Percentiles rank a stretch among this genome's conserved stretches.
phyloP scores from a whole-genome alignment of 106 monocot genomes.

The Narthecium ossifragum region DNA sequence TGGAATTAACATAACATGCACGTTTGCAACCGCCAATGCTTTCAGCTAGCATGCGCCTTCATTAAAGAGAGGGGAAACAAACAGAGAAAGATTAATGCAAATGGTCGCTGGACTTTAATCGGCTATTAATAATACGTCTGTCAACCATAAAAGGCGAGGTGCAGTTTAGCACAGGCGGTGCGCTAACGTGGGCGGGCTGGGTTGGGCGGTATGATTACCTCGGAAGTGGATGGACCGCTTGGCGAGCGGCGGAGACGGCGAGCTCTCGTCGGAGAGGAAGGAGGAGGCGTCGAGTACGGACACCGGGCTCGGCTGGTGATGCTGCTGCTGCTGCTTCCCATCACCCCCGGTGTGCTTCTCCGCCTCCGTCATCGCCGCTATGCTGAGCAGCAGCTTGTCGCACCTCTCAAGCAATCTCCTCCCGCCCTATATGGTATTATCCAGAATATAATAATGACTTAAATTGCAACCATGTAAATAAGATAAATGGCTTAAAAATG shows the following conservation, averaged over 20 bases:
- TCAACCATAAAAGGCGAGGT: not conserved
- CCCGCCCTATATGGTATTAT: conserved; percentile 15
- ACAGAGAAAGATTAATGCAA: too few relatives aligned
- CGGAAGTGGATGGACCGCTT: conserved; percentile 49
- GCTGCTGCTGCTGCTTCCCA: too few relatives aligned
- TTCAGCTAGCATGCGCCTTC: too few relatives aligned
- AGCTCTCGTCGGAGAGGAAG: conserved; percentile 39
- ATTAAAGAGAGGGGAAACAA: too few relatives aligned
- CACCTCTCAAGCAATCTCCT: conserved; percentile 67
- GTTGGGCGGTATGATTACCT: conserved; percentile 14
- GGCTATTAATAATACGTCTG: too few relatives aligned
- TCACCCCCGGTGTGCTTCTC: conserved; percentile 26
- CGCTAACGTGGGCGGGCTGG: not conserved
- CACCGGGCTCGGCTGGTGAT: conserved; percentile 93
- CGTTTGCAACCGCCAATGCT: too few relatives aligned
- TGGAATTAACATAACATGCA: too few relatives aligned
- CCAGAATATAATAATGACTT: not conserved
- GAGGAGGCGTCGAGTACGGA: conserved; percentile 72
- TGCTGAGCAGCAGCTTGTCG: conserved; percentile 82
- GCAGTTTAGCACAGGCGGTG: too few relatives aligned
- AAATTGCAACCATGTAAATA: not conserved
- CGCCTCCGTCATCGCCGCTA: conserved; percentile 52
- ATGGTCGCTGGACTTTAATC: too few relatives aligned
- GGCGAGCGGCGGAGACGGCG: conserved; percentile 21
- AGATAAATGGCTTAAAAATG: not conserved